Evolutionary conservation across 129 eudicot genomes (phyloP).

Genomic region (Scalesia atractyloides): DNA sequence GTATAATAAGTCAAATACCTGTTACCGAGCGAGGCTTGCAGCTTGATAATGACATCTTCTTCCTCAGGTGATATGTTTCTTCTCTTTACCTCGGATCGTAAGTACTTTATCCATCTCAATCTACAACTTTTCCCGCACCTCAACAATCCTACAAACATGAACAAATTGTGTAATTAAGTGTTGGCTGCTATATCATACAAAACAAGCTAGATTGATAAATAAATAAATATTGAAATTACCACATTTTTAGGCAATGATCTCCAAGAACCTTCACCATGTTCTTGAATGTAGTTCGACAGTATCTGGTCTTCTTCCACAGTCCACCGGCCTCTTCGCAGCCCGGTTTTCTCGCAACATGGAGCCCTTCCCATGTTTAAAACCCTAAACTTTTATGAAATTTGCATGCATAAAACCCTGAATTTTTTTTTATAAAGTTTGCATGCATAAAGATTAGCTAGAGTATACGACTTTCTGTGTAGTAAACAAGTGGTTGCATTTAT

Average conservation of each 20-base stretch:
- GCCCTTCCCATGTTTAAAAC: slow-evolving; percentile 66
- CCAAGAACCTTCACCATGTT: slow-evolving; percentile 90
- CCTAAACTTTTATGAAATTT: neutral
- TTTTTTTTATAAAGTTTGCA: neutral
- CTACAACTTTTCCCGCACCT: slow-evolving; percentile 92
- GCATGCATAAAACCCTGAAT: neutral
- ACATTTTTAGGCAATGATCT: slow-evolving; percentile 82
- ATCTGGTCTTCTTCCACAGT: slow-evolving; percentile 70
- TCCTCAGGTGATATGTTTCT: slow-evolving; percentile 70
- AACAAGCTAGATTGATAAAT: neutral
- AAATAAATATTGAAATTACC: slow-evolving; percentile 35
- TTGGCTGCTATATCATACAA: too few relatives aligned
- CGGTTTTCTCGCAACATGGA: slow-evolving; percentile 86
- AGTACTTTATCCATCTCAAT: slow-evolving; percentile 83
- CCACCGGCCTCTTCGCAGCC: slow-evolving; percentile 79
- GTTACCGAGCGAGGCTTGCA: slow-evolving; percentile 69
- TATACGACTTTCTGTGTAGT: neutral
- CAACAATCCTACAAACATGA: slow-evolving; percentile 47
- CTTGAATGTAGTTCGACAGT: slow-evolving; percentile 57
- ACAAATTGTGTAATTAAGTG: neutral
- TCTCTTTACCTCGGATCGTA: slow-evolving; percentile 72
- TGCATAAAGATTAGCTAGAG: slow-evolving; percentile 3
- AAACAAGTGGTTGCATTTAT: neutral
- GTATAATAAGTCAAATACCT: slow-evolving; percentile 33
- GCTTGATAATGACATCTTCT: slow-evolving; percentile 59